A percentile compares a stretch with the other conserved stretches of the same genome.
These are phyloP conservation scores for Carallia brachiata DNA, from an alignment of 345 rosid genomes.

Conservation along the genomic window DNA sequence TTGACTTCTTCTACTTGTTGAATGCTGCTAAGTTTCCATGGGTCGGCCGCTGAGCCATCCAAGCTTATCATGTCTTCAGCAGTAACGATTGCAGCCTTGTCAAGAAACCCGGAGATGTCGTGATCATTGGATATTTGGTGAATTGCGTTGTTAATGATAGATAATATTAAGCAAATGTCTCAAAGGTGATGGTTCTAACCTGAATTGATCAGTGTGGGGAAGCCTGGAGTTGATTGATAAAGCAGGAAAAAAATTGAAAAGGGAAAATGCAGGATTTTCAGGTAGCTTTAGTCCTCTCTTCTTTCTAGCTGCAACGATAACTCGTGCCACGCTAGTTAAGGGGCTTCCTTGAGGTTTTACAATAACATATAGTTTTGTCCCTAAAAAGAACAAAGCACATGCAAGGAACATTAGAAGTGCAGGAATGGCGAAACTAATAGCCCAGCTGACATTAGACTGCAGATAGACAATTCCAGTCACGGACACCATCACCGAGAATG, in stretches of 20 bases:
- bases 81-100: conserved; percentile 58
- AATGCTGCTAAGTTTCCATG: conserved; percentile 63
- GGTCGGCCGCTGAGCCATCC: conserved; percentile 47
- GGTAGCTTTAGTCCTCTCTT: conserved; percentile 21
- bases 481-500: conserved; percentile 30
- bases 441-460: conserved; percentile 38
- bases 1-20: conserved; percentile 74
- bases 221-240: conserved; percentile 30
- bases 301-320: conserved; percentile 28
- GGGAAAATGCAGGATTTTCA: conserved; percentile 3
- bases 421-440: conserved; percentile 35
- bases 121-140: too few species aligned
- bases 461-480: conserved; percentile 30
- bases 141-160: too few species aligned
- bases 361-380: conserved; percentile 33
- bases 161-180: too few species aligned
- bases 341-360: conserved; percentile 45
- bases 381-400: conserved; percentile 32
- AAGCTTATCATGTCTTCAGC: conserved; percentile 35
- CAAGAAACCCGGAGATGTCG: conserved; percentile 37
- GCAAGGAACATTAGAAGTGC: conserved; percentile 39
- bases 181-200: conserved; percentile 6
- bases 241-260: conserved; percentile 24
- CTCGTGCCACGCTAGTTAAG: conserved; percentile 32
- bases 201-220: conserved; percentile 28